Conservation (phyloP, 1,139 yeast species). For the Yamadazyma dushanensis region DNA sequence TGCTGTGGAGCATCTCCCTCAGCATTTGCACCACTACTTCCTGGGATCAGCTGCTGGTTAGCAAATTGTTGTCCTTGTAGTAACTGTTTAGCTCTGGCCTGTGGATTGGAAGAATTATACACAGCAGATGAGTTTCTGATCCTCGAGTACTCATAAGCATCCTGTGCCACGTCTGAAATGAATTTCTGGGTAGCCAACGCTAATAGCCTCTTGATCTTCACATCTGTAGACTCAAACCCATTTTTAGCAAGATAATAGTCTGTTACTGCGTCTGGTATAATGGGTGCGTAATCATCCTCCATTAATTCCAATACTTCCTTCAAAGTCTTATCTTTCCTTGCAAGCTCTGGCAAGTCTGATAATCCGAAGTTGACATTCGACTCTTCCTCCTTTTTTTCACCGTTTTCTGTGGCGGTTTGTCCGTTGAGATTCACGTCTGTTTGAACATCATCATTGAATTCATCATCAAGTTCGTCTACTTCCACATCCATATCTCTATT, state of each 20-base stretch:
- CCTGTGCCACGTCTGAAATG: conserved; percentile 90
- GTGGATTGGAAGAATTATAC: conserved; percentile 82
- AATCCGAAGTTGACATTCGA: conserved; percentile 13
- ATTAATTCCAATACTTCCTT: conserved; percentile 82
- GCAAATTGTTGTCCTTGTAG: conserved; percentile 66
- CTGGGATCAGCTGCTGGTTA: conserved; percentile 43
- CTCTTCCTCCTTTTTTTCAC: conserved; percentile 7
- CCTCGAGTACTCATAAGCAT: conserved; percentile 93
- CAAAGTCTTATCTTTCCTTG: conserved; percentile 83
- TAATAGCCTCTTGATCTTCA: conserved; percentile 76
- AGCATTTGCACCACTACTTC: conserved; percentile 30
- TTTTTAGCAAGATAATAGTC: conserved; percentile 88
- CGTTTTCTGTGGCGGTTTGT: conserved; percentile 4
- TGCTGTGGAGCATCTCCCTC: conserved; percentile 39
- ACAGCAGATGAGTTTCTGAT: conserved; percentile 84
- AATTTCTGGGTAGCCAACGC: conserved; percentile 97
- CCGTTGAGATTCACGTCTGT: conserved; percentile 9
- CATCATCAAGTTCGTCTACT: conserved; percentile 23
- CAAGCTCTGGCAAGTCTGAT: conserved; percentile 67
- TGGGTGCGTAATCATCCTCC: conserved; percentile 90
- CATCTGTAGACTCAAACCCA: conserved; percentile 83
- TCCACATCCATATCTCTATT: conserved; percentile 5
- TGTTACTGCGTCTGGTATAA: conserved; percentile 97
- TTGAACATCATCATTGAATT: conserved; percentile 28
- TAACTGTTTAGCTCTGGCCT: conserved; percentile 77